phyloP scores from a whole-genome alignment of 805 yeast genomes.

The Blastobotrys parvus region DNA sequence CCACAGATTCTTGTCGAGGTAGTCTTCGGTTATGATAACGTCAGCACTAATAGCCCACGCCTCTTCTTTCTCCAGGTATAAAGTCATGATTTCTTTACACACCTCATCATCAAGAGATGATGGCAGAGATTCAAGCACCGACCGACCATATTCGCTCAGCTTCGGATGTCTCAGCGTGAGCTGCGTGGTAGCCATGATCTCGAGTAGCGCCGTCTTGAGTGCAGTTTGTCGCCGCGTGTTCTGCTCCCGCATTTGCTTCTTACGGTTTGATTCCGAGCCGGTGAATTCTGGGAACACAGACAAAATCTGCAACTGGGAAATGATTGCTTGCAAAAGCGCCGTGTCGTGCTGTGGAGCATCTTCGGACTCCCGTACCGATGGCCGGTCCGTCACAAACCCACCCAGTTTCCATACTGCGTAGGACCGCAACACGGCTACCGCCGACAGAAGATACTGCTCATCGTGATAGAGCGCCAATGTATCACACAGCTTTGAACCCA shows the following conservation, averaged over 20 bases:
- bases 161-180: constrained; percentile 21
- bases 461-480: not conserved
- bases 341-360: not conserved
- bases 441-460: not conserved
- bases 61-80: constrained; percentile 44
- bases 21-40: constrained; percentile 8
- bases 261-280: not conserved
- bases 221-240: constrained; percentile 1
- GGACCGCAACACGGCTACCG: constrained; percentile 4
- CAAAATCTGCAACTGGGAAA: not conserved
- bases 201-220: constrained; percentile 12
- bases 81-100: constrained; percentile 27
- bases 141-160: constrained; percentile 16
- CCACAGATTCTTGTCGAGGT: not conserved
- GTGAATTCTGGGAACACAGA: not conserved
- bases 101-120: constrained; percentile 10
- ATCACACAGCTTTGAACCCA: not conserved
- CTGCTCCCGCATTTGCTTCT: not conserved
- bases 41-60: constrained; percentile 27
- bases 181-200: constrained; percentile 18
- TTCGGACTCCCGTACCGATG: not conserved
- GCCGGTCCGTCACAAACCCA: constrained; percentile 1
- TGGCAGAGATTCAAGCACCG: constrained; percentile 16
- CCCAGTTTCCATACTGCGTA: constrained; percentile 12
- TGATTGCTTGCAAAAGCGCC: not conserved